phyloP scores from a whole-genome alignment of 129 eudicot genomes.

The Escallonia rubra region DNA sequence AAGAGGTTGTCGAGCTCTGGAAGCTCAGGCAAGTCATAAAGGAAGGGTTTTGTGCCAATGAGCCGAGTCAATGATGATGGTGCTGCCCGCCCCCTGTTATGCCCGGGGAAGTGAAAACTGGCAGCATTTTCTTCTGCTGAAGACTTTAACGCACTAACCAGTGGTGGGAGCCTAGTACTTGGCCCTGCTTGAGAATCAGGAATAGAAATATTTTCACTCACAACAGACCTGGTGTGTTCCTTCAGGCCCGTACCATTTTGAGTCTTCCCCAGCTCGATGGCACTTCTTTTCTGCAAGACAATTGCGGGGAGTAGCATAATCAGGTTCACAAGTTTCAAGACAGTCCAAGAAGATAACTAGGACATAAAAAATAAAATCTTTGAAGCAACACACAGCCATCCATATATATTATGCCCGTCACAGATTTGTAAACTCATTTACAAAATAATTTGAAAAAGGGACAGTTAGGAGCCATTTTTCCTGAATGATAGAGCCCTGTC shows the following conservation, averaged over 20 bases:
- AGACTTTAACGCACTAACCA: constrained; percentile 62
- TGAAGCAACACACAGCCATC: too few species aligned
- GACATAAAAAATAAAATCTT: too few species aligned
- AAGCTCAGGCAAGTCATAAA: constrained; percentile 70
- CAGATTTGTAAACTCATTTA: too few species aligned
- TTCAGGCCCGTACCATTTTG: neutral
- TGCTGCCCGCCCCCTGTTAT: constrained; percentile 73
- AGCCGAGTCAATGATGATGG: constrained; percentile 50
- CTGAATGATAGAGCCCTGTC: too few species aligned
- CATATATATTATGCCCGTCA: too few species aligned
- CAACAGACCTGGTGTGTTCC: neutral
- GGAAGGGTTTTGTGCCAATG: constrained; percentile 50
- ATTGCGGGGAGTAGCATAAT: too few species aligned
- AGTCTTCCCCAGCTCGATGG: constrained; percentile 8
- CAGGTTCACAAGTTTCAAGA: too few species aligned
- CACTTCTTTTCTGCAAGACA: constrained; percentile 35
- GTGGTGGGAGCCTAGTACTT: constrained; percentile 36
- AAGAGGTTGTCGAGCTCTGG: constrained; percentile 79
- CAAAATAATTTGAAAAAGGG: too few species aligned
- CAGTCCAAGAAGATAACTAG: too few species aligned
- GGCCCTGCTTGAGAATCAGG: constrained; percentile 12
- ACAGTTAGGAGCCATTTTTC: too few species aligned
- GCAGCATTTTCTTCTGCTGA: constrained; percentile 61
- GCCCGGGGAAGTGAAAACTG: constrained; percentile 83
- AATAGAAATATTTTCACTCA: neutral